A percentile compares a stretch with the other conserved stretches of the same genome.
Conservation (phyloP, 176 grass and related monocot genomes). For the Triticum monococcum region DNA sequence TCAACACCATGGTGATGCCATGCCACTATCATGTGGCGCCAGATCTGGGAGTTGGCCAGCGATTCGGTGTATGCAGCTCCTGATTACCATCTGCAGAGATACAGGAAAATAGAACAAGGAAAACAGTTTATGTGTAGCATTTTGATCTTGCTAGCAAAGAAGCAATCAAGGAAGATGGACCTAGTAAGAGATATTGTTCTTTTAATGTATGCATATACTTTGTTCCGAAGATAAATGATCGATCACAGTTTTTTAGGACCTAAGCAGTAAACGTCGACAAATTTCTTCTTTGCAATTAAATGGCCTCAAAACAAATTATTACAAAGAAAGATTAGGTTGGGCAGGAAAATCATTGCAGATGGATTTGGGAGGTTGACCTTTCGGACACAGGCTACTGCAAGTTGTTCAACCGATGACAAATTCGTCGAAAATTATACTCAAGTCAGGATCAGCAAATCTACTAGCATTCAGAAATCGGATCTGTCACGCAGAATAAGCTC, state of each 20-base stretch:
- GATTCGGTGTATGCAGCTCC: slow-evolving; percentile 16
- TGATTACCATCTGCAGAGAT: background rate
- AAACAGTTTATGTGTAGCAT: background rate
- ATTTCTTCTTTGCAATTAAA: background rate
- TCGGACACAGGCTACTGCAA: background rate
- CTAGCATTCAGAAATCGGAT: background rate
- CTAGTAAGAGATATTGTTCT: background rate
- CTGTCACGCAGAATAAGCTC: background rate
- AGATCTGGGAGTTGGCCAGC: background rate
- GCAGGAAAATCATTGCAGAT: background rate
- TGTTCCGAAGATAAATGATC: background rate
- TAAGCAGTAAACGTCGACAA: background rate
- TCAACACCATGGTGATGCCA: slow-evolving; percentile 27
- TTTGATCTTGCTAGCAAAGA: background rate
- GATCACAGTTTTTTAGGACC: background rate
- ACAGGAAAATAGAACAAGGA: background rate
- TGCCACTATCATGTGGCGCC: background rate
- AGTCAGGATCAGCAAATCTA: background rate
- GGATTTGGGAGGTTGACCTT: background rate
- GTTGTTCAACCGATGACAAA: background rate
- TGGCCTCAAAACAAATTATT: background rate
- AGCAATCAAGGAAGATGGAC: too few species aligned
- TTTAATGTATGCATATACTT: background rate
- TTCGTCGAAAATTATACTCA: background rate
- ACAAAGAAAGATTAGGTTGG: background rate